Evolutionary conservation across 768 basidiomycete genomes (phyloP), one percentile per base, ranked within the genome.

Genomic region (Goffeauzyma gilvescens): DNA sequence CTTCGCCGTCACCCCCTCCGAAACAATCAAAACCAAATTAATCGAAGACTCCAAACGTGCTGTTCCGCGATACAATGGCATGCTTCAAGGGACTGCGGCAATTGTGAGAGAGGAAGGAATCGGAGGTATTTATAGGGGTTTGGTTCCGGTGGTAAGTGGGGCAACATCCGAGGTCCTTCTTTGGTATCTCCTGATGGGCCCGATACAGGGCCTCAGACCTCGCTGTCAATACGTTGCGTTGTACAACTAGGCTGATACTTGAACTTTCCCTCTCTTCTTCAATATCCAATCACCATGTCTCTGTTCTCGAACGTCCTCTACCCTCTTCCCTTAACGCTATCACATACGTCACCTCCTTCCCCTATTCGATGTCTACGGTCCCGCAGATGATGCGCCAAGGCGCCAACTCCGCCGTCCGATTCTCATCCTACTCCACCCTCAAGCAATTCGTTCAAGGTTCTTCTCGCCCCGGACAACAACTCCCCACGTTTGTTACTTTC

Each of bases 371-470:
- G n/a, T n/a, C n/a, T 2, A n/a, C n/a, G n/a, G n/a, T n/a, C n/a
- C n/a, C n/a, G n/a, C 56, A 93, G 85, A 84, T 90, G 75, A 81
- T 90, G 74, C 79, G 87, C 22, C 90, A 96, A 75, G 87, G 86
- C 28, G 90, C 89, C 31, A 98, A 96, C 60, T 95, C 87, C 4
- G 87, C 93, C 8, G 76, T 96, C 23, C 73, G 90, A 24, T 96
- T 95, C 67, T 87, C 89, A 36, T 86, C 85, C 0, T 96, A 95
- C 65, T 75, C 81, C 2, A 90, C 84, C 0, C 69, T 96, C 46
- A 95, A 93, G 65, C 86, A 93, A 55, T 75, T 86, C 50, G 84
- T 86, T 1, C 85, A 85, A 57, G 79, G 85, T 18, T 78, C 75
- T 14, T 71, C 78, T 1, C 72, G 80, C 25, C 76, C 86, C 0